These are phyloP conservation scores for Neoscytalidium dimidiatum DNA, from an alignment of 2,329 filamentous ascomycete species.

Conservation along the genomic window DNA sequence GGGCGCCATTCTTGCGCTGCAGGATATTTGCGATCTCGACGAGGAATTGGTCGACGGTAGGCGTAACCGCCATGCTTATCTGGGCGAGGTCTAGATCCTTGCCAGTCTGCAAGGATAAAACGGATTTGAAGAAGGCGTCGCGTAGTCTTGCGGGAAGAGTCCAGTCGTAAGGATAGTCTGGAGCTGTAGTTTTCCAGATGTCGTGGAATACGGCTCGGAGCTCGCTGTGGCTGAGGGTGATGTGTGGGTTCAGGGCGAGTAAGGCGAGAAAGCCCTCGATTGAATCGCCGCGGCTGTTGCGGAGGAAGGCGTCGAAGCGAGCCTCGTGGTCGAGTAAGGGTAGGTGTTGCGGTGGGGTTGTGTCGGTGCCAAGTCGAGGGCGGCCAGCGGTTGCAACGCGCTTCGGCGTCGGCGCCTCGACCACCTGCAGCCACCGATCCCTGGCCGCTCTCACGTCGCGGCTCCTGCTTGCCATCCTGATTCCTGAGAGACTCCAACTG, in stretches of 20 bases:
- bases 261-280: not conserved
- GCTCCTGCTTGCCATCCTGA: not conserved
- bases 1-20: slow-evolving; percentile 62
- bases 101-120: not conserved
- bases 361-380: too few relatives aligned
- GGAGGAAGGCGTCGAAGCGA: not conserved
- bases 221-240: not conserved
- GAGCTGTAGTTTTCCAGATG: not conserved
- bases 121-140: not conserved
- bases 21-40: slow-evolving; percentile 64
- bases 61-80: slow-evolving; percentile 48
- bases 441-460: not conserved
- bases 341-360: not conserved
- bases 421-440: not conserved
- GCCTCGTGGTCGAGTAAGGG: not conserved
- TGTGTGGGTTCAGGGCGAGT: not conserved
- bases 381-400: not conserved
- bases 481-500: not conserved
- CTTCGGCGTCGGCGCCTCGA: not conserved
- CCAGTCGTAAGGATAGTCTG: slow-evolving; percentile 6
- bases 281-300: slow-evolving; percentile 3
- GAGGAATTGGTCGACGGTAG: slow-evolving; percentile 69
- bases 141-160: not conserved
- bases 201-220: not conserved
- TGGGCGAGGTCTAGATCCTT: not conserved